Percentiles rank a stretch among this genome's conserved stretches.
Conservation (phyloP, 306 rosid genomes). For the Castanea mollissima region DNA sequence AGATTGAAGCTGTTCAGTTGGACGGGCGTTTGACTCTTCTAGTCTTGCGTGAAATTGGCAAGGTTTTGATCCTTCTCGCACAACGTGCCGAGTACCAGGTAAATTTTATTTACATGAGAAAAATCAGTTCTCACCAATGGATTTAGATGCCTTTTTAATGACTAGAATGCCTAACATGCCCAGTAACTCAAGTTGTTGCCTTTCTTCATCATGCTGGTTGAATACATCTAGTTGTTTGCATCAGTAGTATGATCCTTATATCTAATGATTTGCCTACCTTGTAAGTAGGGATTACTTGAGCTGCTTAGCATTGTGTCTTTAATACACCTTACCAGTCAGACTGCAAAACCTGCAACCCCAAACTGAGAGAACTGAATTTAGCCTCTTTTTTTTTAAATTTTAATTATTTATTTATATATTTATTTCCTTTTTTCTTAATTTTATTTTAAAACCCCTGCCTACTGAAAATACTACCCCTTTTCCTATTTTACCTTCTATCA, state of each 20-base stretch:
- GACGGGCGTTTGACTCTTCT: slow-evolving; percentile 96
- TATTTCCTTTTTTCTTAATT: no score
- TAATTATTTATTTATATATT: no score
- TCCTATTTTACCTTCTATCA: no score
- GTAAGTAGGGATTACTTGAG: background rate
- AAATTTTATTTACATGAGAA: background rate
- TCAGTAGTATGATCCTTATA: background rate
- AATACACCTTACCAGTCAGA: background rate
- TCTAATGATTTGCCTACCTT: background rate
- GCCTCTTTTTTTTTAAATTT: background rate
- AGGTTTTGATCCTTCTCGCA: slow-evolving; percentile 79
- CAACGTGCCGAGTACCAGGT: slow-evolving; percentile 95
- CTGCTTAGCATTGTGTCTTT: background rate
- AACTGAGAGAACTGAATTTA: background rate
- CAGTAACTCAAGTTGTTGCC: background rate
- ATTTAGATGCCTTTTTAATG: background rate
- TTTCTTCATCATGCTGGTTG: background rate
- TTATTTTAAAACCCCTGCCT: background rate
- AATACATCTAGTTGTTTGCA: background rate
- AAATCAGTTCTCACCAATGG: background rate
- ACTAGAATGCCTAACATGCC: background rate
- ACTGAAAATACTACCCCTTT: no score
- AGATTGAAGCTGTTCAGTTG: slow-evolving; percentile 90
- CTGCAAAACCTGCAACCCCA: background rate
- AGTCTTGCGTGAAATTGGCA: slow-evolving; percentile 93